A percentile compares a stretch with the other conserved stretches of the same genome.
Conservation (phyloP, 2,329 filamentous ascomycete genomes). For the Colletotrichum graminicola region DNA sequence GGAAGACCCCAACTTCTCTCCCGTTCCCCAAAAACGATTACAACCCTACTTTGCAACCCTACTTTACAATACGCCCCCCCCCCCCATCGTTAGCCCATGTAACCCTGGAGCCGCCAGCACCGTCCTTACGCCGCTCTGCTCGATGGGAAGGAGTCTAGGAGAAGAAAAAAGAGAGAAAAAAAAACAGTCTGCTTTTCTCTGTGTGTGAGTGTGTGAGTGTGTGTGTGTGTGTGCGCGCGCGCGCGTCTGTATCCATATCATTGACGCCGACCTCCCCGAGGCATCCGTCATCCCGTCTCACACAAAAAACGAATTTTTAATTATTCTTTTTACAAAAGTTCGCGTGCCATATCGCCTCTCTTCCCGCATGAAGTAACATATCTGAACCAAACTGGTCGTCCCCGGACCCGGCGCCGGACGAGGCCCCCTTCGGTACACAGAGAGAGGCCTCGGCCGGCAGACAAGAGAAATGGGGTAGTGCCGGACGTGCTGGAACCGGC, state of each 20-base stretch:
- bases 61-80: neutral
- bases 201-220: neutral
- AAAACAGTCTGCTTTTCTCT: neutral
- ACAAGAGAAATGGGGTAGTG: neutral
- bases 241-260: no score
- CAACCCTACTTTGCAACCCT: neutral
- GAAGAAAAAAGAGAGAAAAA: neutral
- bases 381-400: neutral
- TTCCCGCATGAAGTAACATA: no score
- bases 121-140: neutral
- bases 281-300: no score
- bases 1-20: neutral
- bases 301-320: no score
- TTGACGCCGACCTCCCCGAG: no score
- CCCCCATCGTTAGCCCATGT: neutral
- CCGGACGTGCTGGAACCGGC: neutral
- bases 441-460: neutral
- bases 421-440: neutral
- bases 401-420: neutral
- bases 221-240: neutral
- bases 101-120: constrained; percentile 30
- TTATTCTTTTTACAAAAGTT: no score
- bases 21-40: neutral
- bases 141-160: neutral
- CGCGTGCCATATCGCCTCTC: no score